Base-by-base conservation (phyloP, 1,139 yeast species). In the Magnusiomyces starmeri region DNA sequence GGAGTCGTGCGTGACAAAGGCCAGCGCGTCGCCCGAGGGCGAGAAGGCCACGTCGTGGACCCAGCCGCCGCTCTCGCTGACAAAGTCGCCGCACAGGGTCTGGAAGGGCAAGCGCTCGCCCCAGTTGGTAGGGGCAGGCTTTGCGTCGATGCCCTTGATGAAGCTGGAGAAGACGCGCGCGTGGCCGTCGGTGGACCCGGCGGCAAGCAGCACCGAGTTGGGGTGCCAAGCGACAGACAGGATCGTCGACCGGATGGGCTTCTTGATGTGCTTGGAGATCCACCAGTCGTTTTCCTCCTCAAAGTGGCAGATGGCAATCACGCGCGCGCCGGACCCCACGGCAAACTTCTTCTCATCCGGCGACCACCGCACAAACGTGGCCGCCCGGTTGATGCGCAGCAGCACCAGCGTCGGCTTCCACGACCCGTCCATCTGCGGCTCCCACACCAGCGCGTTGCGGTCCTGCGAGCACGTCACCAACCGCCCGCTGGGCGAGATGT, bases 211-310 rank as follows among this genome's bases (percentile, higher is more conserved):
- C 20, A 92, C 95, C 60, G 84, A 85, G 69, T 94, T 94, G 54
- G 90, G 92, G 67, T 94, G 98, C 99, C 99, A 94, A 56, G 84
- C 85, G 51, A 92, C 76, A 44, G 86, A 77, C 59, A 92, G 77
- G 60, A 92, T 78, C 43, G 97, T 88, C 10, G 96, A 86, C 66
- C 85, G 84, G 61, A 90, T 76, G 18, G 97, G 97, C 70, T 87
- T 88, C 75, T 89, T 89, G 71, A 94, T 69, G 71, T 92, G 98
- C 71, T 90, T 92, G 21, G 97, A 88, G 50, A 92, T 90, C 99
- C 99, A 94, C 99, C 99, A 94, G 67, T 94, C 96, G 68, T 92
- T 92, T 64, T 90, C 97, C 57, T 78, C 85, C 69, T 94, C 98
- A 68, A 86, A 92, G 71, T 90, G 92, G 72, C 98, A 94, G 49